Conservation (phyloP, 75 land plant species). For the Sequoia sempervirens region DNA sequence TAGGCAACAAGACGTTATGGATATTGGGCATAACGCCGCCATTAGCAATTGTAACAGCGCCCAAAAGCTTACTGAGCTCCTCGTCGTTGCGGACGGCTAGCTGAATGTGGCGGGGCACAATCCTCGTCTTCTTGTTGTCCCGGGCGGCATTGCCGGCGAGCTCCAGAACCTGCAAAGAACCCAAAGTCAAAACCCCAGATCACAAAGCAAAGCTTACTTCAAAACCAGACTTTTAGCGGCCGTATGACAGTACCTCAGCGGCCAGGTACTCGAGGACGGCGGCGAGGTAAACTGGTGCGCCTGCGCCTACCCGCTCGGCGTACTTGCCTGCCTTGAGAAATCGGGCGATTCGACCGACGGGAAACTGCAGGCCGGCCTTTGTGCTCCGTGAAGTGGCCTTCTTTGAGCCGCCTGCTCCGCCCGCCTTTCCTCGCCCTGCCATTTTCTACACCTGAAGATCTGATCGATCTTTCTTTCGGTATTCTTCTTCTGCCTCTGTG, state of each 20-base stretch:
- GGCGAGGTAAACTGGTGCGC: constrained; percentile 43
- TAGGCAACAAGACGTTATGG: constrained; percentile 51
- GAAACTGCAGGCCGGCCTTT: constrained; percentile 43
- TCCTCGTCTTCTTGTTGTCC: constrained; percentile 46
- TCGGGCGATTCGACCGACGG: constrained; percentile 40
- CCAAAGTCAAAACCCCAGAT: not conserved
- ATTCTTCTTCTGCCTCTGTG: not conserved
- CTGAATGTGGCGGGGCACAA: constrained; percentile 52
- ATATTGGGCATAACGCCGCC: constrained; percentile 79
- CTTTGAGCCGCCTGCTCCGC: constrained; percentile 22
- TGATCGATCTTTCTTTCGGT: not conserved
- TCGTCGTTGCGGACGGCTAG: constrained; percentile 67
- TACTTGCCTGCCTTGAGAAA: constrained; percentile 42
- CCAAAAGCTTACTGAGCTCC: constrained; percentile 62
- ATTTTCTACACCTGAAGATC: not conserved
- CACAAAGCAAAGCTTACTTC: not conserved
- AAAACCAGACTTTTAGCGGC: not conserved
- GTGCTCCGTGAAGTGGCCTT: constrained; percentile 33
- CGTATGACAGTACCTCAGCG: constrained; percentile 21
- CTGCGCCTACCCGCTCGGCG: constrained; percentile 41
- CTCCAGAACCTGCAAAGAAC: constrained; percentile 29
- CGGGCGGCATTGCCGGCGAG: constrained; percentile 42
- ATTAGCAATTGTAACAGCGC: constrained; percentile 52
- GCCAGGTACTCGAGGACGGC: constrained; percentile 48
- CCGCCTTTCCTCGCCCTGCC: constrained; percentile 35